Evolutionary conservation across 2,329 filamentous ascomycete genomes (phyloP), one percentile per base, ranked within the genome.

Genomic region (Colletotrichum chlorophyti): DNA sequence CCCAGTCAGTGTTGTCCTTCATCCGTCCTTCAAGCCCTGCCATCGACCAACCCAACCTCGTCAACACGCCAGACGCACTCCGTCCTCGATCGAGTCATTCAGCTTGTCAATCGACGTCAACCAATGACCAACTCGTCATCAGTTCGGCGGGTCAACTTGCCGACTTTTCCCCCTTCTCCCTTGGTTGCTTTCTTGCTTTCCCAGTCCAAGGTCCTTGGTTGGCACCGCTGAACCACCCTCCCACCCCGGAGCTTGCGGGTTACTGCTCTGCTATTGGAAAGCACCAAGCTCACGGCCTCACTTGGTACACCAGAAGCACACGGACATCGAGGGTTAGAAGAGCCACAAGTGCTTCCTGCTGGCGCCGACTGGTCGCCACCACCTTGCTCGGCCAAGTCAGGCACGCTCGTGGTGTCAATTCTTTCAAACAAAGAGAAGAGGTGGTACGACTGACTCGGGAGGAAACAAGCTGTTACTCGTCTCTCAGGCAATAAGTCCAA

Each of bases 11-110:
- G 15, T 19, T 7, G 47, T 53, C 47, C 29, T 14, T 32, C 24
- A 14, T 46, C 29, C 48, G 55, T 46, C 45, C 55, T 34, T 50
- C 32, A 34, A 29, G 45, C 51, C 51, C 55, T 55, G 35, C 35
- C 37, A 43, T 49, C 43, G 55, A 57, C 57, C 57, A 60, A 54
- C 29, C 50, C 54, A 53, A 40, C 19, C 12, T 23, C n/a, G 27
- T 26, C 24, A 38, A 32, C 29, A 49, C 55, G 48, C 29, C 42
- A 59, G 41, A 42, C 35, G 27, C 45, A 21, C 51, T 59, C 51
- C 31, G 45, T 55, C 37, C 32, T 49, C 45, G 43, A 60, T 60
- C 57, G 57, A 60, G 57, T 60, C 57, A 60, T 60, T 60, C 43
- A 50, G 29, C 23, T 50, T 34, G 38, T 40, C 45, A 43, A 45